Conservation (phyloP, 2,329 filamentous ascomycete genomes). For the Torrubiellomyces zombiae region DNA sequence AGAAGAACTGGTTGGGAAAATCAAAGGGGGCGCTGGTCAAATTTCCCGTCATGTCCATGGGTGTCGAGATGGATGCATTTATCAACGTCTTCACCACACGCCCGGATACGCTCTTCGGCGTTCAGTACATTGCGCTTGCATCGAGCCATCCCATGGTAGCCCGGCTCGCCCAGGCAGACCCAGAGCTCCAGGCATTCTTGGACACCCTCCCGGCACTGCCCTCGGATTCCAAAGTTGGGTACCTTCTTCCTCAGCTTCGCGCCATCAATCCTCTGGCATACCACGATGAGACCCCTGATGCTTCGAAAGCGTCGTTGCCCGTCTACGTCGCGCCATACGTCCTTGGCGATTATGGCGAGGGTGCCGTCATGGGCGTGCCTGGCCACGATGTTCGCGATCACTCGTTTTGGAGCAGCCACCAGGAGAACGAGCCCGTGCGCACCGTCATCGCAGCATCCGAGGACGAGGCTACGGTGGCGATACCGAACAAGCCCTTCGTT, state of each 20-base stretch:
- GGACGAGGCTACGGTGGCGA: slow-evolving; percentile 26
- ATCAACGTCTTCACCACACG: slow-evolving; percentile 72
- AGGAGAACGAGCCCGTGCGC: slow-evolving; percentile 39
- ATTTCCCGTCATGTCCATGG: slow-evolving; percentile 41
- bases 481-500: slow-evolving; percentile 38
- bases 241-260: slow-evolving; percentile 42
- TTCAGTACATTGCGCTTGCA: slow-evolving; percentile 70
- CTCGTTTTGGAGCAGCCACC: slow-evolving; percentile 63
- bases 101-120: slow-evolving; percentile 73
- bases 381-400: slow-evolving; percentile 68
- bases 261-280: slow-evolving; percentile 51
- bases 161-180: slow-evolving; percentile 39
- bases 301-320: slow-evolving; percentile 42
- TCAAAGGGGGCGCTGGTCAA: slow-evolving; percentile 56
- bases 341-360: slow-evolving; percentile 68
- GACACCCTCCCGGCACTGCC: slow-evolving; percentile 40
- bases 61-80: slow-evolving; percentile 22
- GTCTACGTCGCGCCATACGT: slow-evolving; percentile 77
- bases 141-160: slow-evolving; percentile 54
- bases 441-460: slow-evolving; percentile 41
- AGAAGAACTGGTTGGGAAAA: slow-evolving; percentile 76
- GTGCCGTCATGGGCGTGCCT: slow-evolving; percentile 83
- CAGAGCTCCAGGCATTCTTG: slow-evolving; percentile 50
- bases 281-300: slow-evolving; percentile 30
- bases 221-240: slow-evolving; percentile 47